Conservation (phyloP, 2,329 filamentous ascomycete genomes). For the Fusarium zealandicum region DNA sequence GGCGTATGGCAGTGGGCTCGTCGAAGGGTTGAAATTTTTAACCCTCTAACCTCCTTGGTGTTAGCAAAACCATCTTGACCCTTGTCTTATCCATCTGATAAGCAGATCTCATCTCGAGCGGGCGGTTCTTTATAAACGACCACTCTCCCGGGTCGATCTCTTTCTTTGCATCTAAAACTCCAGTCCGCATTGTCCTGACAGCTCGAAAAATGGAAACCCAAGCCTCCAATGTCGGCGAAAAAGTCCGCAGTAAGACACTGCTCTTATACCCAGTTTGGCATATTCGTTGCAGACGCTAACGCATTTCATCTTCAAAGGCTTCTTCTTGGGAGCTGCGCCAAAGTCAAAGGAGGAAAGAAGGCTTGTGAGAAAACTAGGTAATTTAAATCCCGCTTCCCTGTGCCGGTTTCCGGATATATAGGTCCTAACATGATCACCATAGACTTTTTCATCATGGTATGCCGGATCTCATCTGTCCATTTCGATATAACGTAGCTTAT, state of each 20-base stretch:
- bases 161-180: too few relatives aligned
- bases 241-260: conserved; percentile 7
- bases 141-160: too few relatives aligned
- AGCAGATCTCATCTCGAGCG: neutral
- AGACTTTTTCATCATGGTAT: conserved; percentile 46
- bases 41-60: neutral
- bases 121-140: too few relatives aligned
- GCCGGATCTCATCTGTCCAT: fast-evolving
- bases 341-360: conserved; percentile 38
- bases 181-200: too few relatives aligned
- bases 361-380: conserved; percentile 43
- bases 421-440: neutral
- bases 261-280: too few relatives aligned
- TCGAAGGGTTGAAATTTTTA: too few relatives aligned
- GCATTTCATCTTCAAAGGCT: neutral
- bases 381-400: fast-evolving
- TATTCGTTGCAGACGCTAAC: neutral
- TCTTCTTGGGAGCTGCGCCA: conserved; percentile 19
- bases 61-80: neutral
- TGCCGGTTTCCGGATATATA: too few relatives aligned
- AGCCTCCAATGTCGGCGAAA: neutral
- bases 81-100: conserved; percentile 22
- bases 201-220: conserved; percentile 1
- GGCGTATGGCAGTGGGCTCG: too few relatives aligned
- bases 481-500: neutral